Base-by-base conservation (phyloP, 192 early-diverging fungal species). In the Backusella psychrophila region DNA sequence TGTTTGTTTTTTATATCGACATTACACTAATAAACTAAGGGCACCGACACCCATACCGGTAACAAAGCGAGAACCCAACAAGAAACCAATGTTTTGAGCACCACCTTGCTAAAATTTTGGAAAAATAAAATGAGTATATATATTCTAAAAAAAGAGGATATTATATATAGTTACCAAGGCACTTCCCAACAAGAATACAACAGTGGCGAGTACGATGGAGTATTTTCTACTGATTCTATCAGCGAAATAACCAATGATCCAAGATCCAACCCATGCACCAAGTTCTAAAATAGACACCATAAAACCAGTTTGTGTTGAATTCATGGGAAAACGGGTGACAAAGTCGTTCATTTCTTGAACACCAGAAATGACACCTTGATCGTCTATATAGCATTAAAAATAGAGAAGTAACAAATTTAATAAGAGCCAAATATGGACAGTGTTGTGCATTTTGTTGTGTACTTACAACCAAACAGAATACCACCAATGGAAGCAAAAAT, bases 221-320 rank as follows among this genome's bases (percentile, higher is more conserved):
- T 79, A 84, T 59, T 91, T 93, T 52, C 94, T 89, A 17, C 92
- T 89, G 69, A 91, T 75, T n/a, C 56, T 29, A 26, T 80, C 79
- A 73, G 93, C 93, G 46, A 92, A 78, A 31, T 86, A 73, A 38
- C 82, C 85, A 14, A 85, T 85, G 0, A 84, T 15, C 71, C 89
- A 84, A 11, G 92, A 88, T 4, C 92, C 92, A 41, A 88, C 77
- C 74, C 90, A 92, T 70, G 87, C 88, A 36, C 92, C 92, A 12
- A 91, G 81, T 4, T 86, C 85, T 3, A 93, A 83, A 44, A 90
- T 84, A 4, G 91, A 85, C 1, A 86, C 84, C 15, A 91, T 74
- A 31, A 82, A 76, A 34, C 77, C 81, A 39, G 75, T 82, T 59
- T 75, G 66, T 6, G 72, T 74, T 7, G 77, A 31, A 33, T 34